Percentiles rank a stretch among this genome's conserved stretches.
phyloP scores from a whole-genome alignment of 805 yeast species.

The Tetrapisispora taiwanensis region DNA sequence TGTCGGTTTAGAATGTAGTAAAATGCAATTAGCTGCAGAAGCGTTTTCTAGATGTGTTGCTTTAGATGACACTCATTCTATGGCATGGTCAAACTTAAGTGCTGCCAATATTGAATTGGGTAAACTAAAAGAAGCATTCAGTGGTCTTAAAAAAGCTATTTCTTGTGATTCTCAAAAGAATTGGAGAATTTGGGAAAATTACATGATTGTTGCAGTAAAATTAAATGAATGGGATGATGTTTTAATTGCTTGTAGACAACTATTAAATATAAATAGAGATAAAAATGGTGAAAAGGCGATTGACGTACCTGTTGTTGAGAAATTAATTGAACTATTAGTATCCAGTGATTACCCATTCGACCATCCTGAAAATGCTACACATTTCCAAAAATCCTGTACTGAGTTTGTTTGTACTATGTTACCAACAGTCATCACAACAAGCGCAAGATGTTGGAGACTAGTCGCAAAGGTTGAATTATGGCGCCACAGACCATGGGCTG shows the following conservation, averaged over 20 bases:
- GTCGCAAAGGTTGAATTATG: conserved; percentile 81
- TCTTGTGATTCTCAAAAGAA: conserved; percentile 61
- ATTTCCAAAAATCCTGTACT: conserved; percentile 58
- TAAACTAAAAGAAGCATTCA: conserved; percentile 68
- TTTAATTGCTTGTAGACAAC: conserved; percentile 56
- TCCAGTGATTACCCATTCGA: conserved; percentile 39
- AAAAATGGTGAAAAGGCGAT: conserved; percentile 52
- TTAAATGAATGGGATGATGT: conserved; percentile 86
- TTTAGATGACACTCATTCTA: conserved; percentile 67
- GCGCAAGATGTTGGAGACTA: conserved; percentile 61
- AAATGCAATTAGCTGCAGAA: conserved; percentile 72
- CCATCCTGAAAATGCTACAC: conserved; percentile 33
- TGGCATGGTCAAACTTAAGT: conserved; percentile 88
- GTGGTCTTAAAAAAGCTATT: conserved; percentile 74
- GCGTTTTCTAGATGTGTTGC: conserved; percentile 89
- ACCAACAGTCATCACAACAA: conserved; percentile 57
- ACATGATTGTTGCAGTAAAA: conserved; percentile 68
- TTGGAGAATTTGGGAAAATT: conserved; percentile 90
- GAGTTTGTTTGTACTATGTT: conserved; percentile 61
- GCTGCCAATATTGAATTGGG: conserved; percentile 59
- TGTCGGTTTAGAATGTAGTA: conserved; percentile 63
- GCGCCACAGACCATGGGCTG: conserved; percentile 80
- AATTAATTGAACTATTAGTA: conserved; percentile 55
- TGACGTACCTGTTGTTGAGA: conserved; percentile 68
- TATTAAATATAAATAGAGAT: conserved; percentile 49